Evolutionary conservation across 2,329 filamentous ascomycete species (phyloP), one percentile per base, ranked within the genome.

Genomic region (Ceratocystiopsis sp.): DNA sequence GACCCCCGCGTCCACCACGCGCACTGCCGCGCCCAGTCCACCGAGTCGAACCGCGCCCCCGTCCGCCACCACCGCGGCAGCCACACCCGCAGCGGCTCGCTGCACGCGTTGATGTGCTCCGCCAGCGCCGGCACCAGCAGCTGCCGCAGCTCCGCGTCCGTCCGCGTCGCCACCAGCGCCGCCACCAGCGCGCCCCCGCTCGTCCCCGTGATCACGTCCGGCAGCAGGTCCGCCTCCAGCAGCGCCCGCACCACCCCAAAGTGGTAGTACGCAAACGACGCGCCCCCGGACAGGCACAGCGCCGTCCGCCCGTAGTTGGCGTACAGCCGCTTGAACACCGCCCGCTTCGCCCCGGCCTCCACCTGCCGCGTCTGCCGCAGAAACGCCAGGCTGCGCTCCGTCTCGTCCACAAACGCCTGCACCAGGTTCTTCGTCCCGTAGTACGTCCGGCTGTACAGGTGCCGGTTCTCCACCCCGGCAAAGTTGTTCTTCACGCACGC

Each of bases 401-500:
- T 69, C 61, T 96, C 87, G 48, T 95, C 84, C 38, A 94, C 66
- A 55, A 89, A 96, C 44, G 79, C 78, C 60, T 96, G 91, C 29
- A 94, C 84, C 50, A 95, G 62, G 48, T 91, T 76, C 61, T 98
- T 98, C n/a, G 91, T 96, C 32, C 91, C 91, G 53, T 86, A 94
- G 57, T 98, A 98, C 3, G 89, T 93, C 63, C 96, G 87, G 54
- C 84, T 93, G 59, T 98, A 98, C n/a, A 98, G 64, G 43, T 85
- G 74, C 11, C 89, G 78, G 54, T 94, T 96, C 60, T 98, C 91
- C 14, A 94, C 79, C 0, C 91, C 91, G 16, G 84, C 85, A 61
- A 96, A 98, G 57, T 98, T 96, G 61, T 87, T 93, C 70, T 95
- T 98, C 53, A 95, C 81, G 57, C 87, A 96, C 14, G 84, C 84